Conservation (phyloP, 2,329 filamentous ascomycete genomes). For the Fusarium scirpi region DNA sequence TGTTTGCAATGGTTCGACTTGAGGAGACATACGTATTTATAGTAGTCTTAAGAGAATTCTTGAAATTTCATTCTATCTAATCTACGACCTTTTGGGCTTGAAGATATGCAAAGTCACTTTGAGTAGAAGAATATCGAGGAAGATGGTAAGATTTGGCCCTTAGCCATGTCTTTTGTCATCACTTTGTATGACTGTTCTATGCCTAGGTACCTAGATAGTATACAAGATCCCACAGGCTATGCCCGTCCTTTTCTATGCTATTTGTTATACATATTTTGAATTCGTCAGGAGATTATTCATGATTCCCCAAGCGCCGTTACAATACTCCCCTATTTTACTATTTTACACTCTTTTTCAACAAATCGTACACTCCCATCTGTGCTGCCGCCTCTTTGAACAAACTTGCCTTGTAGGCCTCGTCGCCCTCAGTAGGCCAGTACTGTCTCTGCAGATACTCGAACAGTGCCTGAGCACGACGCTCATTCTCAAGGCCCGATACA, state of each 20-base stretch:
- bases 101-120: neutral
- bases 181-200: conserved; percentile 5
- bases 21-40: neutral
- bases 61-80: neutral
- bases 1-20: conserved; percentile 6
- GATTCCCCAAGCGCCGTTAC: conserved; percentile 3
- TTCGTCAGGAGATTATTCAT: conserved; percentile 11
- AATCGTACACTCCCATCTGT: conserved; percentile 59
- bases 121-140: neutral
- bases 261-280: conserved; percentile 6
- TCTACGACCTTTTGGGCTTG: neutral
- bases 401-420: conserved; percentile 41
- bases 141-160: neutral
- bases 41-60: conserved; percentile 1
- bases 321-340: conserved; percentile 17
- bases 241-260: conserved; percentile 11
- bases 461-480: conserved; percentile 55
- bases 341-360: conserved; percentile 42
- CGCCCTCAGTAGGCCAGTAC: conserved; percentile 50
- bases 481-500: conserved; percentile 51
- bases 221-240: conserved; percentile 11
- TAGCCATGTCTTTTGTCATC: conserved; percentile 5
- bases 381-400: conserved; percentile 52
- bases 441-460: conserved; percentile 58
- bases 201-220: neutral